These are phyloP conservation scores for Glycyrrhiza uralensis DNA, from an alignment of 306 rosid species.

Conservation along the genomic window DNA sequence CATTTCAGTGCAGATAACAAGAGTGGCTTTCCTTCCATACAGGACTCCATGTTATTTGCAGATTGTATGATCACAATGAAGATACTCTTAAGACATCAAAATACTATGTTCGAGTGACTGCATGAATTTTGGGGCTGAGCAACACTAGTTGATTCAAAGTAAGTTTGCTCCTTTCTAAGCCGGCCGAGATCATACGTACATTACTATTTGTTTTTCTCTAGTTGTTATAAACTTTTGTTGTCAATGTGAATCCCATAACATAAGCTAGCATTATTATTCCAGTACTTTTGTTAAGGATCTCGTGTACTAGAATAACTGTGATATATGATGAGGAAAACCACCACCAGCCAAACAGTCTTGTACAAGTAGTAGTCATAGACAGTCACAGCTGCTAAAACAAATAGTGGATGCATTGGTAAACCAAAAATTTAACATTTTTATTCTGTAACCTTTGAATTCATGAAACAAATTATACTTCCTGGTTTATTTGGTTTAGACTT, in stretches of 20 bases:
- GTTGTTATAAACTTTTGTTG: too few species aligned
- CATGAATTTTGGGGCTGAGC: too few species aligned
- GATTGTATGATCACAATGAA: neutral
- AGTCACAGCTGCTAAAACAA: neutral
- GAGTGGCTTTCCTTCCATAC: neutral
- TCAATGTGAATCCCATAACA: neutral
- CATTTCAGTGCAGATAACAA: too few species aligned
- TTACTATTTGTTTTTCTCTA: neutral
- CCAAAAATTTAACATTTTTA: slow-evolving; percentile 8
- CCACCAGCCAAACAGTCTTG: neutral
- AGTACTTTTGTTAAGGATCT: neutral
- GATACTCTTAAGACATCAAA: too few species aligned
- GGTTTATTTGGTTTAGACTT: slow-evolving; percentile 6
- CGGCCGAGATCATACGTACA: neutral
- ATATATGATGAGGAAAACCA: neutral
- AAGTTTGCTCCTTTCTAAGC: neutral
- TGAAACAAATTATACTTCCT: neutral
- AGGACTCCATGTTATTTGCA: neutral
- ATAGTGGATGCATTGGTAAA: neutral
- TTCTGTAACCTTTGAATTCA: neutral
- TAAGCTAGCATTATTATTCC: neutral
- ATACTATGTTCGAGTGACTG: too few species aligned
- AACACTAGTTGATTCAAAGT: too few species aligned
- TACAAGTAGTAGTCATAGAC: neutral
- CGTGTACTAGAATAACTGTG: neutral